Evolutionary conservation across 306 rosid species (phyloP).

Genomic region (Betula pendula): DNA sequence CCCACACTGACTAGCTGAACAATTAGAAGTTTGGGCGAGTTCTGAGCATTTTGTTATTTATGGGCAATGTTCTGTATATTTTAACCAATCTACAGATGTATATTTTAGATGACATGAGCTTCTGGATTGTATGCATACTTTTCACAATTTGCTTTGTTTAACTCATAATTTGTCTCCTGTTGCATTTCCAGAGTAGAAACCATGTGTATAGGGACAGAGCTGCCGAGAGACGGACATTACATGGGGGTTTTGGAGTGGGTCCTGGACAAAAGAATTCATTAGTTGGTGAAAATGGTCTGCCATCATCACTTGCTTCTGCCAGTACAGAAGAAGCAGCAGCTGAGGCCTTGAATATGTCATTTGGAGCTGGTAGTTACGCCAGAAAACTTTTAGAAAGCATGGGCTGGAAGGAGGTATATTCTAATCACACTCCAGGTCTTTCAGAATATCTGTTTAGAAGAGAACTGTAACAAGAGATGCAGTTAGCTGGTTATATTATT

Average conservation of each 20-base stretch:
- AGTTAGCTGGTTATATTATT: background rate
- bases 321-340: slow-evolving; percentile 57
- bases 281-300: slow-evolving; percentile 24
- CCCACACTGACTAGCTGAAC: background rate
- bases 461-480: background rate
- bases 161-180: slow-evolving; percentile 19
- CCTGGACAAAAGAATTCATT: slow-evolving; percentile 75
- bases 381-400: slow-evolving; percentile 62
- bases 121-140: background rate
- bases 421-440: background rate
- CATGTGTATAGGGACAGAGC: slow-evolving; percentile 74
- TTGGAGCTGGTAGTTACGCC: slow-evolving; percentile 82
- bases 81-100: background rate
- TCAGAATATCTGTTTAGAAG: background rate
- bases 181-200: slow-evolving; percentile 46
- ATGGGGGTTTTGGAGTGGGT: slow-evolving; percentile 76
- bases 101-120: background rate
- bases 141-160: slow-evolving; percentile 9
- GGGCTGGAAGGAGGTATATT: slow-evolving; percentile 95
- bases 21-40: background rate
- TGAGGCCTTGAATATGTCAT: slow-evolving; percentile 75
- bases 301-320: slow-evolving; percentile 34
- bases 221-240: slow-evolving; percentile 83
- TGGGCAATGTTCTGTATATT: background rate
- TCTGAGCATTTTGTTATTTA: background rate